phyloP scores from a whole-genome alignment of 768 basidiomycete genomes.

The Mrakia frigida region DNA sequence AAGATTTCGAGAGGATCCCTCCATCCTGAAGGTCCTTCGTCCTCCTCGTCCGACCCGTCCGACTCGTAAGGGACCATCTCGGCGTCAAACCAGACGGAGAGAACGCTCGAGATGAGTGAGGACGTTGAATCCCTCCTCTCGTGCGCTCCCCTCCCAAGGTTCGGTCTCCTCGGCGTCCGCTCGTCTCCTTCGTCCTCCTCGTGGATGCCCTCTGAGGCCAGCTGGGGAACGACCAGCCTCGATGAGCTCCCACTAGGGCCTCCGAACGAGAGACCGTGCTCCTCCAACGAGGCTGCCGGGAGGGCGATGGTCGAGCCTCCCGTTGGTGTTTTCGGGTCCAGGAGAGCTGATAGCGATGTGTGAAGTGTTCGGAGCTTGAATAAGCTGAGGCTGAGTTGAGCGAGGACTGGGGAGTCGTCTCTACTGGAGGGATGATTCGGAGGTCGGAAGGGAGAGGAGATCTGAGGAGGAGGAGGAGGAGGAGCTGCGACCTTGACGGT shows the following conservation, averaged over 20 bases:
- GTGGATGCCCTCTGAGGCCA: not conserved
- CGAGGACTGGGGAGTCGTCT: constrained; percentile 22
- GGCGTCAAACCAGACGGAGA: constrained; percentile 33
- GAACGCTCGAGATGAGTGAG: constrained; percentile 24
- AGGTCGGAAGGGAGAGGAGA: constrained; percentile 10
- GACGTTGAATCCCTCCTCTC: constrained; percentile 21
- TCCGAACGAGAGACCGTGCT: not conserved
- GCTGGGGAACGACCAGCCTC: not conserved
- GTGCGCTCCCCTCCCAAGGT: constrained; percentile 7
- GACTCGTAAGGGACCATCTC: constrained; percentile 27
- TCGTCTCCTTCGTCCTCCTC: constrained; percentile 5
- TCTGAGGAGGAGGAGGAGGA: constrained; percentile 1
- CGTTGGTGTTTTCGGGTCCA: not conserved
- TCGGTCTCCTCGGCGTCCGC: not conserved
- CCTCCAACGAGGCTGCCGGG: not conserved
- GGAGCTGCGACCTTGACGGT: not conserved
- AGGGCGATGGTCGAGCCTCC: not conserved
- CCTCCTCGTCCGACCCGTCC: constrained; percentile 18
- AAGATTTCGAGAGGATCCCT: constrained; percentile 3
- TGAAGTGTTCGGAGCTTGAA: constrained; percentile 22
- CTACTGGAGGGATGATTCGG: not conserved
- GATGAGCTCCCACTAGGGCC: not conserved
- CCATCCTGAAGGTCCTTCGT: not conserved
- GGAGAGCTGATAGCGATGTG: constrained; percentile 8
- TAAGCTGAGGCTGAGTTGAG: constrained; percentile 21